Evolutionary conservation across 305 asterid genomes (phyloP).

Genomic region (Fraxinus nigra): DNA sequence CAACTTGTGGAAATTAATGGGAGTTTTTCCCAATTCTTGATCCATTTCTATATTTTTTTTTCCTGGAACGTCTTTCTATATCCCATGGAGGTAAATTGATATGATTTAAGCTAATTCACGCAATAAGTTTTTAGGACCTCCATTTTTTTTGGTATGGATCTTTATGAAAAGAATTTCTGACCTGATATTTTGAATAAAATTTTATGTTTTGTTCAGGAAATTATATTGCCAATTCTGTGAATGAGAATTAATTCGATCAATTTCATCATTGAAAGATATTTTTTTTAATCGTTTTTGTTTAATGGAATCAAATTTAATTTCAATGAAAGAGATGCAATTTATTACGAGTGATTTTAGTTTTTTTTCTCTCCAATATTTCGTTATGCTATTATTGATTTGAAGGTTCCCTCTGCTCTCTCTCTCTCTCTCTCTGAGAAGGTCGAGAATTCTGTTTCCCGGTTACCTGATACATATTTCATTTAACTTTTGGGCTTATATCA

Average conservation of each 20-base stretch:
- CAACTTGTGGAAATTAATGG: conserved; percentile 33
- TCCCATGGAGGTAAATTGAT: conserved; percentile 41
- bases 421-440: background rate
- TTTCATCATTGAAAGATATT: background rate
- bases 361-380: background rate
- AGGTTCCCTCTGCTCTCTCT: background rate
- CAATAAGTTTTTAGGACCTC: background rate
- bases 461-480: background rate
- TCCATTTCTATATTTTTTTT: conserved; percentile 20
- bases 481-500: background rate
- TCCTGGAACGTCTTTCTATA: conserved; percentile 26
- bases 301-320: background rate
- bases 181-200: background rate
- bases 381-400: background rate
- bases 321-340: background rate
- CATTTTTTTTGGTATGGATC: conserved; percentile 14
- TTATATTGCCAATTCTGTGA: conserved; percentile 4
- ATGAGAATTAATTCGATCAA: background rate
- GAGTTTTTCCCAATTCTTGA: conserved; percentile 37
- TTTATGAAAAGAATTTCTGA: background rate
- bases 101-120: background rate
- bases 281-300: background rate
- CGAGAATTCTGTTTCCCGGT: background rate
- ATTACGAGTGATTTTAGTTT: background rate
- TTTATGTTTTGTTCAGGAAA: background rate